Evolutionary conservation across 2,329 filamentous ascomycete genomes (phyloP).

Genomic region (Clarireedia paspali): DNA sequence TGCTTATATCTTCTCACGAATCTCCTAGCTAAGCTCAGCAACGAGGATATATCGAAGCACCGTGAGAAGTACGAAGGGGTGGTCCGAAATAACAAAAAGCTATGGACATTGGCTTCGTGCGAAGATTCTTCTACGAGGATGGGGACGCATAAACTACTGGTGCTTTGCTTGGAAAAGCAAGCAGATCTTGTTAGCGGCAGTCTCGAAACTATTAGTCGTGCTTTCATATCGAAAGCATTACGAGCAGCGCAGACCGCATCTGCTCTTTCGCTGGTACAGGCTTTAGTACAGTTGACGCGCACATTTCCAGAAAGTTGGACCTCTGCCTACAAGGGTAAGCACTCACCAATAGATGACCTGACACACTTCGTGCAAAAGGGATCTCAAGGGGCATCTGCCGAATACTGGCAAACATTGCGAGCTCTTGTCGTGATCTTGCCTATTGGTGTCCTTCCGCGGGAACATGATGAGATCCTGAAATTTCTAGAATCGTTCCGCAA

Average conservation of each 20-base stretch:
- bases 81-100: conserved; percentile 50
- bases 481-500: conserved; percentile 61
- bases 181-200: conserved; percentile 41
- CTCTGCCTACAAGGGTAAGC: conserved; percentile 45
- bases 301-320: conserved; percentile 68
- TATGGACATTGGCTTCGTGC: conserved; percentile 61
- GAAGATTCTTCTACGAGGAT: conserved; percentile 48
- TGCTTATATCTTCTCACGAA: conserved; percentile 48
- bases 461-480: conserved; percentile 46
- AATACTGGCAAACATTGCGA: conserved; percentile 66
- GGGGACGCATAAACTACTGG: conserved; percentile 43
- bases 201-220: conserved; percentile 43
- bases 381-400: conserved; percentile 65
- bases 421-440: conserved; percentile 53
- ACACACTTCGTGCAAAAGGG: conserved; percentile 72
- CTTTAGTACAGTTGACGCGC: conserved; percentile 58
- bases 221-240: conserved; percentile 66
- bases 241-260: conserved; percentile 68
- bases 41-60: conserved; percentile 50
- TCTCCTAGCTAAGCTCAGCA: conserved; percentile 42
- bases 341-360: conserved; percentile 48
- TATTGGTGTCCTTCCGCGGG: conserved; percentile 43
- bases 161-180: conserved; percentile 39
- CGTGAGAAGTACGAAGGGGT: conserved; percentile 56
- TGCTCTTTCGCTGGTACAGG: conserved; percentile 60